Evolutionary conservation across 371 early-diverging fungal species (phyloP).

Genomic region (Apophysomyces variabilis): DNA sequence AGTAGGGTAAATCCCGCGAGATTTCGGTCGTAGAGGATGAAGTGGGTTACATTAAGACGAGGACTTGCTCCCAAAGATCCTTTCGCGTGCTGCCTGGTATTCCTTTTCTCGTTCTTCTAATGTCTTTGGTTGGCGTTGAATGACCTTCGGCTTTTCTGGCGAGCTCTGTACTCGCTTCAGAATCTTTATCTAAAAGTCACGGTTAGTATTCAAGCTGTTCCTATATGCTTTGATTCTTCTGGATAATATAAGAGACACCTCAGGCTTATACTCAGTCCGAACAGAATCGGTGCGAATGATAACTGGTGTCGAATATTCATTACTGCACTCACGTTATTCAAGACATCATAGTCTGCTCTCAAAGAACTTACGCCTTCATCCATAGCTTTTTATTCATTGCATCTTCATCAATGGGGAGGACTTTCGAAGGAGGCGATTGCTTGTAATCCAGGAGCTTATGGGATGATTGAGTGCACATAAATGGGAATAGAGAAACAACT

Average conservation of each 20-base stretch:
- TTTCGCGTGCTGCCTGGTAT: constrained; percentile 31
- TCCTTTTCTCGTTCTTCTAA: constrained; percentile 37
- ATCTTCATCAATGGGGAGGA: constrained; percentile 17
- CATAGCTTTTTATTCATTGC: constrained; percentile 30
- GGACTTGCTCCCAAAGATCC: constrained; percentile 26
- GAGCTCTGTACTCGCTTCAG: constrained; percentile 23
- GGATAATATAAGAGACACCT: constrained; percentile 17
- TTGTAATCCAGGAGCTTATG: neutral
- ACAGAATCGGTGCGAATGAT: constrained; percentile 31
- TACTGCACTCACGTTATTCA: constrained; percentile 17
- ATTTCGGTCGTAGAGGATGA: no score
- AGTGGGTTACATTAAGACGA: neutral
- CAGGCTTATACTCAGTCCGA: constrained; percentile 36
- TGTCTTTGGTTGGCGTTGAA: constrained; percentile 16
- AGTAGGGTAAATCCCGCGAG: no score
- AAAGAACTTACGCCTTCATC: constrained; percentile 35
- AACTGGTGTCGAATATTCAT: constrained; percentile 22
- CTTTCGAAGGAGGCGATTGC: constrained; percentile 13
- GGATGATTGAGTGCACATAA: constrained; percentile 16
- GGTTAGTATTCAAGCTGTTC: neutral
- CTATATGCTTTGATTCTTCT: neutral
- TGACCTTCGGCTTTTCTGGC: constrained; percentile 1
- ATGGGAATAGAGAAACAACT: neutral
- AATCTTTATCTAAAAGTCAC: constrained; percentile 24
- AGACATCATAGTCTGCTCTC: neutral